These are phyloP conservation scores for Malus hybrid DNA, from an alignment of 331 rosid genomes.

Conservation along the genomic window DNA sequence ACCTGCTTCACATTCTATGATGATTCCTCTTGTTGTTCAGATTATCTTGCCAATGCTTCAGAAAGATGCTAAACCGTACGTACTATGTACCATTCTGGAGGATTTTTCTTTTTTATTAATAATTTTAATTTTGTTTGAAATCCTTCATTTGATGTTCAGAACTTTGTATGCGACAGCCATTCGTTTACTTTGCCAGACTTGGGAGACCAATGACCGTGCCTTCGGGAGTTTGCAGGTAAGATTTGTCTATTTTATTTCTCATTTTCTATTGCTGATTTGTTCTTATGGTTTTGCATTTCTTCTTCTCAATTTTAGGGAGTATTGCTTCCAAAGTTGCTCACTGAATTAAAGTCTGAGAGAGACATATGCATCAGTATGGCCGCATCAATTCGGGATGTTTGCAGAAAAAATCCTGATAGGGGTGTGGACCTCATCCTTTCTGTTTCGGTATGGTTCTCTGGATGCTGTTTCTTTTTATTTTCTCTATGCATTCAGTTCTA, in stretches of 20 bases:
- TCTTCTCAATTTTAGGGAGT: constrained; percentile 44
- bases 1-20: constrained; percentile 80
- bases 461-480: constrained; percentile 14
- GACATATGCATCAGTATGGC: constrained; percentile 70
- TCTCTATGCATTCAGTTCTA: constrained; percentile 21
- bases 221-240: constrained; percentile 88
- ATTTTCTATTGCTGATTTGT: constrained; percentile 6
- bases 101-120: background rate
- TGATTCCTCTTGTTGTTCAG: constrained; percentile 82
- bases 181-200: constrained; percentile 86
- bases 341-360: constrained; percentile 59
- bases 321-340: constrained; percentile 55
- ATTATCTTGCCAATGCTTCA: constrained; percentile 84
- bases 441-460: constrained; percentile 64
- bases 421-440: constrained; percentile 93
- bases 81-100: constrained; percentile 11
- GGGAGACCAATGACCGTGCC: constrained; percentile 92
- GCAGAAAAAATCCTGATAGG: constrained; percentile 84
- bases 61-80: constrained; percentile 66
- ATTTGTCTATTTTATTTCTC: constrained; percentile 1
- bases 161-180: constrained; percentile 67
- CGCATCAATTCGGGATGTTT: constrained; percentile 87
- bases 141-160: constrained; percentile 39
- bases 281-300: constrained; percentile 6
- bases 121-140: background rate